These are phyloP conservation scores for Pyrenophora teres DNA, from an alignment of 2,329 filamentous ascomycete species.

Conservation along the genomic window DNA sequence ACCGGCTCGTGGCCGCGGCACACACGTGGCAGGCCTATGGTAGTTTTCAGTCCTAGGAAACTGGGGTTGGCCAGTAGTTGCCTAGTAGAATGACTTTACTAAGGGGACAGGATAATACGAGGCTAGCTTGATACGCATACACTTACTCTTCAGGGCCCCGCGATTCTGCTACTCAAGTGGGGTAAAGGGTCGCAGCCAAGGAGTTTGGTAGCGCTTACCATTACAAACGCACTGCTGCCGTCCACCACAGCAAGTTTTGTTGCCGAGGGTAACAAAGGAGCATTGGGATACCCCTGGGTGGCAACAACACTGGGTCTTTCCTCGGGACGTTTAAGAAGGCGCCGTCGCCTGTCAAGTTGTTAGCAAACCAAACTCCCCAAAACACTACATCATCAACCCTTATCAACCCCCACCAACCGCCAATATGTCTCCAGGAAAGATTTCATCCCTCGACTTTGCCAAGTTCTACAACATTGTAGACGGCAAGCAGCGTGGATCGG, in stretches of 20 bases:
- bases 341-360: not conserved
- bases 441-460: constrained; percentile 46
- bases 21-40: not conserved
- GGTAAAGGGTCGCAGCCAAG: constrained; percentile 20
- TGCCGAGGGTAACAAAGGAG: not conserved
- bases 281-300: not conserved
- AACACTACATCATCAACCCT: not conserved
- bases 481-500: constrained; percentile 53
- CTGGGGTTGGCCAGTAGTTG: not conserved
- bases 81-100: not conserved
- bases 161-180: constrained; percentile 21
- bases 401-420: not conserved
- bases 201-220: not conserved
- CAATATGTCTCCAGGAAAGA: constrained; percentile 54
- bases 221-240: not conserved
- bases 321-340: constrained; percentile 7
- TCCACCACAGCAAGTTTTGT: not conserved
- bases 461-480: constrained; percentile 60
- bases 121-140: not conserved
- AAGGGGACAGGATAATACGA: not conserved
- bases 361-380: not conserved
- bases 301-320: not conserved
- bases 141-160: constrained; percentile 7
- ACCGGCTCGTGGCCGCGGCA: no score
- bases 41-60: not conserved